Evolutionary conservation across 2,329 filamentous ascomycete genomes (phyloP).

Genomic region (Cladobotryum mycophilum): DNA sequence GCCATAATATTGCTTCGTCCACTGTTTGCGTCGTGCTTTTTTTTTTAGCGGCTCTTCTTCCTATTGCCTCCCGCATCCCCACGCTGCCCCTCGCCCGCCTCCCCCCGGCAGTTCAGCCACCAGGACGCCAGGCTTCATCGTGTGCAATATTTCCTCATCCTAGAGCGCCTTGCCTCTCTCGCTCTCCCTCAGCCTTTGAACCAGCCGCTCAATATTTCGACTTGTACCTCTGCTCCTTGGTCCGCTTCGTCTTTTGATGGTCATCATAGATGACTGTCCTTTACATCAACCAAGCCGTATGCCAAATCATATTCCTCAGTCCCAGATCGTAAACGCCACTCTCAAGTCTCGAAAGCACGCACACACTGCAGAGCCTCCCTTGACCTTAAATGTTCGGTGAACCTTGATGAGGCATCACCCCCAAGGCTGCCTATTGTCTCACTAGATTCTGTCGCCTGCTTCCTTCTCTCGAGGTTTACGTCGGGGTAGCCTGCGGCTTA

Average conservation of each 20-base stretch:
- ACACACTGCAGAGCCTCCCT: neutral
- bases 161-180: neutral
- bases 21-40: neutral
- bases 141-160: neutral
- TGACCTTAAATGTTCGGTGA: neutral
- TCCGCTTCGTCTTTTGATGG: neutral
- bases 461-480: constrained; percentile 1
- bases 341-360: neutral
- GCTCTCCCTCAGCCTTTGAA: neutral
- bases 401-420: constrained; percentile 1
- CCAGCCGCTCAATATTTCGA: neutral
- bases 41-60: neutral
- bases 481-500: neutral
- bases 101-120: too few relatives aligned
- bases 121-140: too few relatives aligned
- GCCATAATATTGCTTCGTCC: neutral
- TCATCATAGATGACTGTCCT: constrained; percentile 2
- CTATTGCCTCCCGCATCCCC: neutral
- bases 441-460: neutral
- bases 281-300: constrained; percentile 1
- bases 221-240: neutral
- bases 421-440: constrained; percentile 5
- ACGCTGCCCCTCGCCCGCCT: neutral
- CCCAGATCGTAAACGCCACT: neutral
- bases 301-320: neutral